Percentiles rank a stretch among this genome's conserved stretches.
These are phyloP conservation scores for Coffea canephora DNA, from an alignment of 257 asterid genomes.

Conservation along the genomic window DNA sequence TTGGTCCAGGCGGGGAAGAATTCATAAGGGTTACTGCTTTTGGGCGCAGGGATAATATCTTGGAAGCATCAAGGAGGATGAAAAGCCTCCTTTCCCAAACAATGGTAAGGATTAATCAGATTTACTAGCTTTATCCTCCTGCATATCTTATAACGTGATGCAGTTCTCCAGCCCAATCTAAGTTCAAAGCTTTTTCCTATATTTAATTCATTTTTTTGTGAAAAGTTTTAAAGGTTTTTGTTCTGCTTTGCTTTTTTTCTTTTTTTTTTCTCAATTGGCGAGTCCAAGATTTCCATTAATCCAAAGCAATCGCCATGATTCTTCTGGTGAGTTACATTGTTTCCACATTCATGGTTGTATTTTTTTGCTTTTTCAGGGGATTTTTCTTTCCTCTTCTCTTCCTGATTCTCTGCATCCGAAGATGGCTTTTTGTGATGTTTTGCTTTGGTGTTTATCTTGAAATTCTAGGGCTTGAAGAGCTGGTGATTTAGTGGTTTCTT, in stretches of 20 bases:
- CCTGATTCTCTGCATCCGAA: too few relatives aligned
- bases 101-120: slow-evolving; percentile 5
- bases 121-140: slow-evolving; percentile 14
- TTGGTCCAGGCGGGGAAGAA: slow-evolving; percentile 90
- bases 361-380: too few relatives aligned
- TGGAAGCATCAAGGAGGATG: slow-evolving; percentile 75
- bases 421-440: too few relatives aligned
- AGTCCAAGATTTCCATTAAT: too few relatives aligned
- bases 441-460: too few relatives aligned
- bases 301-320: too few relatives aligned
- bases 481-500: too few relatives aligned
- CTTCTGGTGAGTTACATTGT: too few relatives aligned
- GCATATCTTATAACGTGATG: background rate
- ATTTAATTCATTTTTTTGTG: too few relatives aligned
- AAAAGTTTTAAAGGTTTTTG: background rate
- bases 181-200: background rate
- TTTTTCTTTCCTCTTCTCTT: too few relatives aligned
- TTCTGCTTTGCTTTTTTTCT: background rate
- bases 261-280: background rate
- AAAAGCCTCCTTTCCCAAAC: slow-evolving; percentile 34
- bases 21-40: slow-evolving; percentile 77
- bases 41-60: slow-evolving; percentile 60
- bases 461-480: too few relatives aligned
- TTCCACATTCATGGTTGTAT: too few relatives aligned
- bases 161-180: background rate